phyloP scores from a whole-genome alignment of 2,329 filamentous ascomycete genomes.

The Grosmannia penicillata region DNA sequence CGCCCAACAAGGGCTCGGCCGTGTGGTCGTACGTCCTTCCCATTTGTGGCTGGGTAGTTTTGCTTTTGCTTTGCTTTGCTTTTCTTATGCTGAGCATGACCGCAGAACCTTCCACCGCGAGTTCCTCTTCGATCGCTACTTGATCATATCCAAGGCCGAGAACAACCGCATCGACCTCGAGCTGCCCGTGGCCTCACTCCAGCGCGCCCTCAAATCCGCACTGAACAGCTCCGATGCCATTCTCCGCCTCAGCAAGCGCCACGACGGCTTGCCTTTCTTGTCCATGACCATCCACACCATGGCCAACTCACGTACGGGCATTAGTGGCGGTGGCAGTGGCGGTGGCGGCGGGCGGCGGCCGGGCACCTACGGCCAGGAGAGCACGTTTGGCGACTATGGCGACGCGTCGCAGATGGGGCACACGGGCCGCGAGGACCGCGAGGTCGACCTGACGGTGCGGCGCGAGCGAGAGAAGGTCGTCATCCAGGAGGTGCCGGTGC shows the following conservation, averaged over 20 bases:
- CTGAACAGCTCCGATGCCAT: slow-evolving; percentile 66
- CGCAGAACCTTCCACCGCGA: slow-evolving; percentile 28
- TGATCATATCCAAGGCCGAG: slow-evolving; percentile 67
- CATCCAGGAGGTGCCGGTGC: slow-evolving; percentile 91
- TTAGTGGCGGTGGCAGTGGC: slow-evolving; percentile 20
- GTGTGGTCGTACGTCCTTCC: slow-evolving; percentile 87
- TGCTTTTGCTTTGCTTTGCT: background rate
- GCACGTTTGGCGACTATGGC: slow-evolving; percentile 22
- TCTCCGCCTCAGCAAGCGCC: slow-evolving; percentile 85
- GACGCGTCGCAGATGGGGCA: slow-evolving; percentile 10
- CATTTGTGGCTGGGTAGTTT: too few species aligned
- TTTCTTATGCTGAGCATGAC: background rate
- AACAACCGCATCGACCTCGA: slow-evolving; percentile 93
- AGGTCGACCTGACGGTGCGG: slow-evolving; percentile 38
- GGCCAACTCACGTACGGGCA: slow-evolving; percentile 31
- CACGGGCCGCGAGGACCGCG: slow-evolving; percentile 13
- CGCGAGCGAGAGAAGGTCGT: slow-evolving; percentile 80
- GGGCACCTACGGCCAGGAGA: slow-evolving; percentile 15
- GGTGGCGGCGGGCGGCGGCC: slow-evolving; percentile 17
- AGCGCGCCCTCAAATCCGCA: slow-evolving; percentile 83
- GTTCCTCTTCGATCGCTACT: slow-evolving; percentile 75
- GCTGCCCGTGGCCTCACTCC: slow-evolving; percentile 73
- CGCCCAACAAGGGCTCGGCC: slow-evolving; percentile 86
- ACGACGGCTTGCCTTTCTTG: slow-evolving; percentile 72
- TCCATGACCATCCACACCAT: slow-evolving; percentile 80